Evolutionary conservation across 1,139 yeast species (phyloP), one percentile per base, ranked within the genome.

Genomic region (Kodamaea ohmeri): DNA sequence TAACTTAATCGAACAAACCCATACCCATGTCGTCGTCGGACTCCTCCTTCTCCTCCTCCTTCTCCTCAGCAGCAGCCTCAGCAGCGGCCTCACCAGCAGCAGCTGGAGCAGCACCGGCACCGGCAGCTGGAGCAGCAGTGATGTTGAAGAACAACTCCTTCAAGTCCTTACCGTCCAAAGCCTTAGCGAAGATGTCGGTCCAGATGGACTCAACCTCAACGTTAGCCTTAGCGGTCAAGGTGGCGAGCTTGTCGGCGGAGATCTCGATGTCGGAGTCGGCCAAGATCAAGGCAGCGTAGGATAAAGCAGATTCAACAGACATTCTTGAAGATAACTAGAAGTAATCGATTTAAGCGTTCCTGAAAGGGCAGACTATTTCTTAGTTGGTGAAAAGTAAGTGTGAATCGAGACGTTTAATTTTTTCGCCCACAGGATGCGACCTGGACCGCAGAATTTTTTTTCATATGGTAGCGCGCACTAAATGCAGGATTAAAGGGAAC

Each of bases 261-360:
- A 90, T 80, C 73, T 88, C 97, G 67, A 88, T 77, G 65, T 89
- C 97, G 62, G 96, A 87, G 73, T 90, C 97, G 58, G 97, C 96
- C 74, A 90, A 80, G 79, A 90, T 89, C 74, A 90, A 85, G 69
- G 98, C 94, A 71, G 97, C 97, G 77, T 81, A 81, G 53, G 88
- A 80, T 61, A 80, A 78, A 60, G 85, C 79, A 55, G 86, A 73
- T 67, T 71, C 76, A 56, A 66, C 59, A 53, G 81, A 75, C 80
- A 74, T 74, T 53, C 13, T 25, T 28, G 31, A 39, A 34, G 36
- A 41, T 41, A 51, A 52, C 59, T 55, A 55, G 59, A 55, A 49
- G 52, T 53, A 55, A 55, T 55, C 59, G 46, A 51, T 49, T 49
- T 49, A 49, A 46, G 52, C 51, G 46, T 29, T 29, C 32, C 32